These are phyloP conservation scores for Theobroma grandiflorum DNA, from an alignment of 441 rosid genomes.

Conservation along the genomic window DNA sequence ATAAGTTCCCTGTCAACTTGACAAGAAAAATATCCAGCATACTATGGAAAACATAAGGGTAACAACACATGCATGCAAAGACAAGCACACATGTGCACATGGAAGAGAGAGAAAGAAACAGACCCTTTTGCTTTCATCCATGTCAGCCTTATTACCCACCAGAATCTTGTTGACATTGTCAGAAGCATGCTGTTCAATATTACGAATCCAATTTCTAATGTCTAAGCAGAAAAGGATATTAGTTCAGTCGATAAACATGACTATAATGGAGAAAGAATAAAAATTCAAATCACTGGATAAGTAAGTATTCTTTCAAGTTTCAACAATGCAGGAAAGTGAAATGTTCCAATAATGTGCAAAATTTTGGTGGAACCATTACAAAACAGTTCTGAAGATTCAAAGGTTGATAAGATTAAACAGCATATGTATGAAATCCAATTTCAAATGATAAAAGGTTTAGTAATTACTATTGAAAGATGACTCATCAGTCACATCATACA, in stretches of 20 bases:
- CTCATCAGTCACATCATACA: conserved; percentile 95
- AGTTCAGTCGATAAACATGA: conserved; percentile 10
- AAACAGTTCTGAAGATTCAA: conserved; percentile 15
- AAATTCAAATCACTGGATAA: neutral
- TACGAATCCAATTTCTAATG: conserved; percentile 73
- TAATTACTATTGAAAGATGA: conserved; percentile 92
- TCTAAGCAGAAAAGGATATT: conserved; percentile 36
- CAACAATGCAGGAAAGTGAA: conserved; percentile 1
- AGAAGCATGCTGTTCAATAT: conserved; percentile 77
- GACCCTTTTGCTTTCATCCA: conserved; percentile 82
- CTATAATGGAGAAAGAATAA: conserved; percentile 14
- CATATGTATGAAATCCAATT: conserved; percentile 25
- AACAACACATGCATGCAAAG: neutral
- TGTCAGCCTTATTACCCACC: conserved; percentile 75
- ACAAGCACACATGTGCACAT: neutral
- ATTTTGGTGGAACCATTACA: conserved; percentile 1
- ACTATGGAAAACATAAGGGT: neutral
- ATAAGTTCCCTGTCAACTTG: neutral
- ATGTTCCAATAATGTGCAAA: neutral
- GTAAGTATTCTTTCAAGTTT: neutral
- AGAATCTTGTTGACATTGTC: conserved; percentile 73
- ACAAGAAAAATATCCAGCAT: neutral
- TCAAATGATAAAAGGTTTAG: conserved; percentile 33
- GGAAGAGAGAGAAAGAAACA: conserved; percentile 19
- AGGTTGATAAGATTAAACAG: conserved; percentile 23